Base-by-base conservation (phyloP, 441 rosid species). In the Pelargonium citronellum region DNA sequence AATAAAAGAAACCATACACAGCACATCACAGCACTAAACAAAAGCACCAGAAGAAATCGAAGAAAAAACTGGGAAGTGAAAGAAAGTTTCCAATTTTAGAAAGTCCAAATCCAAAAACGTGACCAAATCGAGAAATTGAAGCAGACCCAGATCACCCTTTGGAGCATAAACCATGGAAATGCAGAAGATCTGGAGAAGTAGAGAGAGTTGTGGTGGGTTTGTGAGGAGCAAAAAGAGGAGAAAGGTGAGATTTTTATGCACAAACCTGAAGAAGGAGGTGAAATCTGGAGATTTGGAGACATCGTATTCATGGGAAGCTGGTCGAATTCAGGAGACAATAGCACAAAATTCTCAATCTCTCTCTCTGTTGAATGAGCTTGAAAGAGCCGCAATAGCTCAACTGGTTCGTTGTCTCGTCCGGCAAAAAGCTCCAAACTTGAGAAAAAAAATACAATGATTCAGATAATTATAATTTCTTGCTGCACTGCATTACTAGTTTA, bases 151-250 rank as follows among this genome's bases (percentile, higher is more conserved):
- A 78, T 73, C 80, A 60, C 44, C 76, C 69, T 71, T 78, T 34
- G 4, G 60, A 67, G 55, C 17, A 66, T 67, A 79, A 74, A 57
- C 58, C 69, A 72, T 69, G 67, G 73, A 66, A 78, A 76, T 30
- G 73, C 71, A 79, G 77, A 79, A 83, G 87, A 83, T 85, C 85
- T 75, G 77, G 68, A 75, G 13, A 22, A 73, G 80, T 73, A 53
- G 77, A 43, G 34, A 30, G 8, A 69, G 69, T 1, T 1, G 57
- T 11, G 49, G 22, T 6, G 41, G 73, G 47, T 60, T 27, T 75
- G 5, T 47, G 47, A 11, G 12, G 1, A 13, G 47, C 57, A 16
- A 4, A 66, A 44, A 30, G 66, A 66, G 9, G 66, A 79, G 75
- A 30, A 30, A 30, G 4, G 37, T 30, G 37, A 30, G 37, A 30